These are phyloP conservation scores for Claviceps sp. DNA, from an alignment of 2,329 filamentous ascomycete genomes.

Conservation along the genomic window DNA sequence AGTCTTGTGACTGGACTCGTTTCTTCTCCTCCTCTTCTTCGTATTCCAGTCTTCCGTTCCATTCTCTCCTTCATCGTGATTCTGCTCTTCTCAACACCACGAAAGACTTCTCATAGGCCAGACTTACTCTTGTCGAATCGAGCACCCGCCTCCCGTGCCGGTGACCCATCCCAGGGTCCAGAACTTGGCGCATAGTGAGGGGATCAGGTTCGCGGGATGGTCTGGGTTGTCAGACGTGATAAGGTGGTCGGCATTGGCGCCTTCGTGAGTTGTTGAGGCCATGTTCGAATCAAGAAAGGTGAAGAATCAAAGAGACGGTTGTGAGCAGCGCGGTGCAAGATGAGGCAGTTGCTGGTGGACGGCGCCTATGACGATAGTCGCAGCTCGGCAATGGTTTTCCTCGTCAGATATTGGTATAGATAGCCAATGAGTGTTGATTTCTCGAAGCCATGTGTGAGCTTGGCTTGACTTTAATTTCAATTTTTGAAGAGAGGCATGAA, in stretches of 20 bases:
- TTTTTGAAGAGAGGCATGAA: neutral
- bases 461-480: neutral
- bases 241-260: conserved; percentile 31
- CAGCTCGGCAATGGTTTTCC: too few relatives aligned
- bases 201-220: conserved; percentile 92
- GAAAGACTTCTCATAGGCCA: neutral
- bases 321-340: too few relatives aligned
- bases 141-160: conserved; percentile 70
- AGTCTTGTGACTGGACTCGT: neutral
- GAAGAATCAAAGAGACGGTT: neutral
- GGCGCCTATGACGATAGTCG: too few relatives aligned
- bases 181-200: conserved; percentile 85
- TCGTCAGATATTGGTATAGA: too few relatives aligned
- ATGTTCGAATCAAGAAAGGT: neutral
- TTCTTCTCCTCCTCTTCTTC: neutral
- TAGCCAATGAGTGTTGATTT: too few relatives aligned
- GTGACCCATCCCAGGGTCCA: conserved; percentile 93
- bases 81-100: neutral
- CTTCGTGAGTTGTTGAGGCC: neutral
- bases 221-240: conserved; percentile 54
- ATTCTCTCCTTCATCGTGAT: neutral
- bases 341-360: too few relatives aligned
- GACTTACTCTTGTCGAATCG: conserved; percentile 51
- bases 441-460: neutral
- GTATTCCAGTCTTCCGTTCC: neutral